Base-by-base conservation (phyloP, 352 stramenopile genomes). In the Plasmopara muralis region DNA sequence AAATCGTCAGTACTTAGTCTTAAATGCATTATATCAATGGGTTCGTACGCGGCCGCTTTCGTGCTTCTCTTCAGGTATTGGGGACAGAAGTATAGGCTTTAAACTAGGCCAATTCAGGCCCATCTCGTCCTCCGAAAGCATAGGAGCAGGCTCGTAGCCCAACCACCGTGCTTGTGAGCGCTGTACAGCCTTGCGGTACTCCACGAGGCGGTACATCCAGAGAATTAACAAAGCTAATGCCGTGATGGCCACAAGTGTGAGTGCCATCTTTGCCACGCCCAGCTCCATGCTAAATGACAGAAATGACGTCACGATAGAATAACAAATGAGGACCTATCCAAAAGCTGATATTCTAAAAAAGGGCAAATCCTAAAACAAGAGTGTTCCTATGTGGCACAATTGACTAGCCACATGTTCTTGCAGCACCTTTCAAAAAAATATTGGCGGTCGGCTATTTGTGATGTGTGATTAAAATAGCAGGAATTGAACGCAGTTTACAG, bases 91-190 rank as follows among this genome's bases (percentile, higher is more conserved):
- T 47, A 83, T 69, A 12, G 73, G 70, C 29, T 74, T 77, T 12
- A 78, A 53, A 43, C 47, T 72, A 14, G 75, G 70, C 75, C 75
- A 86, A 53, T 83, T 57, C 13, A 77, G 57, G 8, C 55, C 63
- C 33, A 61, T 29, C 28, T 73, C 63, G 18, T 62, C 58, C 31
- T 73, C 62, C 2, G 53, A 61, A 38, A 68, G 55, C 18, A 73
- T 48, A 10, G 51, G 44, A 6, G 48, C 50, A 6, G 71, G 51
- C 2, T 85, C 74, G 59, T 79, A 85, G 20, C 62, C 65, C 41
- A 86, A 52, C 78, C 78, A 89, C 13, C 78, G 75, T 59, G 70
- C 74, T 43, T 87, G 78, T 28, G 78, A 83, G 42, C 74, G 72
- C 44, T 55, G 54, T 41, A 84, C 67, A 20, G 75, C 73, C 46